Evolutionary conservation across 2,329 filamentous ascomycete genomes (phyloP).

Genomic region (Boeremia lycopersici): DNA sequence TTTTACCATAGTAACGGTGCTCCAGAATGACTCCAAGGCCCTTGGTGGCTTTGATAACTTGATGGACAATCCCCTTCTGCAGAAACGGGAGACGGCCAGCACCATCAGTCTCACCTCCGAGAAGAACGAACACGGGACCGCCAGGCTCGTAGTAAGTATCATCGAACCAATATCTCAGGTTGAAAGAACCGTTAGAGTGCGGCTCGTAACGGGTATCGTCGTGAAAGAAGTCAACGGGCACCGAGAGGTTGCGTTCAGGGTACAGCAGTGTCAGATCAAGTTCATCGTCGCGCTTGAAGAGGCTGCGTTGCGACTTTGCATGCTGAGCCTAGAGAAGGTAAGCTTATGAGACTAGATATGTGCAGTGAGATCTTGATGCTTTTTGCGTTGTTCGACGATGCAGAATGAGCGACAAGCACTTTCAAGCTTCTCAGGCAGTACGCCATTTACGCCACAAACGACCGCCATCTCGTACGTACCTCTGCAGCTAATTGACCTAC

Average conservation of each 20-base stretch:
- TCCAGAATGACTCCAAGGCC: constrained; percentile 83
- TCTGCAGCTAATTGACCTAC: constrained; percentile 27
- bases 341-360: not conserved
- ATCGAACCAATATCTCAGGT: constrained; percentile 84
- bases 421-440: constrained; percentile 4
- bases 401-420: not conserved
- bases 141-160: constrained; percentile 74
- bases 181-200: constrained; percentile 71
- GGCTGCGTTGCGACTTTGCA: constrained; percentile 22
- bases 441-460: constrained; percentile 4
- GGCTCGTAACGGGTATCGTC: constrained; percentile 79
- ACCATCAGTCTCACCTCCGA: constrained; percentile 72
- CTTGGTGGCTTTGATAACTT: constrained; percentile 68
- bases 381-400: too few species aligned
- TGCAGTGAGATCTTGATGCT: not conserved
- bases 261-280: constrained; percentile 50
- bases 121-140: constrained; percentile 80
- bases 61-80: constrained; percentile 76
- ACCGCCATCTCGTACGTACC: constrained; percentile 19
- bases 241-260: constrained; percentile 58
- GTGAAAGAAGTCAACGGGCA: constrained; percentile 80
- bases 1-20: constrained; percentile 85
- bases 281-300: constrained; percentile 36
- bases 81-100: constrained; percentile 70
- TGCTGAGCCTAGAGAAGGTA: constrained; percentile 19